Evolutionary conservation across 768 basidiomycete species (phyloP).

Genomic region (Suillus brevipes): DNA sequence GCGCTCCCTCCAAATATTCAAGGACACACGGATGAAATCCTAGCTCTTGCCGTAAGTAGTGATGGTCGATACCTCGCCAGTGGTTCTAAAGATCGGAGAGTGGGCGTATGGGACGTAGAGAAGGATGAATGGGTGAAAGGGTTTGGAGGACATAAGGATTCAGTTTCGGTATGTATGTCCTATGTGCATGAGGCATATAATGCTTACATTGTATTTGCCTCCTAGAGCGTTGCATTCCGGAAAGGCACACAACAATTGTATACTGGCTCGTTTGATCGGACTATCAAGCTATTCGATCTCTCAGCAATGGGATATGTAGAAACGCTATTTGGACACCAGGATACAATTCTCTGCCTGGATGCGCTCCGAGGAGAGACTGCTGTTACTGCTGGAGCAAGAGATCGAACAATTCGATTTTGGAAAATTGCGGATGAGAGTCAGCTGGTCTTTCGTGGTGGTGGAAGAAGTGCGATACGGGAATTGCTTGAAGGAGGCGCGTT

Average conservation of each 20-base stretch:
- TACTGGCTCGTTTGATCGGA: slow-evolving; percentile 81
- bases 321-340: slow-evolving; percentile 97
- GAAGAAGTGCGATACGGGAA: slow-evolving; percentile 74
- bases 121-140: slow-evolving; percentile 75
- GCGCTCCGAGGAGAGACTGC: slow-evolving; percentile 82
- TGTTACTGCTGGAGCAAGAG: slow-evolving; percentile 85
- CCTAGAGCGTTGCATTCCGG: slow-evolving; percentile 69
- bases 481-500: slow-evolving; percentile 75
- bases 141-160: slow-evolving; percentile 76
- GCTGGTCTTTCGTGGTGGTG: slow-evolving; percentile 96
- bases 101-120: slow-evolving; percentile 87
- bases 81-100: slow-evolving; percentile 77
- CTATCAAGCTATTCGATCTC: slow-evolving; percentile 83
- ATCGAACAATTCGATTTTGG: slow-evolving; percentile 93
- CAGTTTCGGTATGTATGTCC: slow-evolving; percentile 58
- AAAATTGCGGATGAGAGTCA: slow-evolving; percentile 95
- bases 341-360: slow-evolving; percentile 75
- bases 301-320: slow-evolving; percentile 91
- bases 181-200: slow-evolving; percentile 34
- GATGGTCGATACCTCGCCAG: slow-evolving; percentile 87
- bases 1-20: slow-evolving; percentile 45
- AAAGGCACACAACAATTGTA: slow-evolving; percentile 71
- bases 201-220: slow-evolving; percentile 21
- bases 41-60: slow-evolving; percentile 78
- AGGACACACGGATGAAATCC: slow-evolving; percentile 88